Evolutionary conservation across 2,329 filamentous ascomycete genomes (phyloP).

Genomic region (Beauveria pseudobassiana): DNA sequence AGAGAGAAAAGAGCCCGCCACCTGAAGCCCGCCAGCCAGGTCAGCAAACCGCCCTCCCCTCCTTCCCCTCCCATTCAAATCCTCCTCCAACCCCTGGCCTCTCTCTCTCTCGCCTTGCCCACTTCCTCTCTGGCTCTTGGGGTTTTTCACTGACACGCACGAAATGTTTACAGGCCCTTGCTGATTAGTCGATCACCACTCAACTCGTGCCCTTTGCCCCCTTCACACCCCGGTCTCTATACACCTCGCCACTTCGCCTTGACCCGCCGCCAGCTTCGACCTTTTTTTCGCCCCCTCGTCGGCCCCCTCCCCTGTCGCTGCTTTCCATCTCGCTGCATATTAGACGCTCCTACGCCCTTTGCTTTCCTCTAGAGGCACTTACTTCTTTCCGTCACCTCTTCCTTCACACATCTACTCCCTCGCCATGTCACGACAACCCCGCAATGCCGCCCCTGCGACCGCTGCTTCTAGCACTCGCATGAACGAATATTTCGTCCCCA

Average conservation of each 20-base stretch:
- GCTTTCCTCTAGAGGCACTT: neutral
- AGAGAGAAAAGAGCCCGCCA: neutral
- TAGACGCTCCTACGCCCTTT: neutral
- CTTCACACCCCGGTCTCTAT: neutral
- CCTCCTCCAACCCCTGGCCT: neutral
- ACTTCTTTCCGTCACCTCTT: neutral
- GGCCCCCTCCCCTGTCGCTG: neutral
- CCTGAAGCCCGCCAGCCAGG: neutral
- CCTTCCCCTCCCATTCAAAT: neutral
- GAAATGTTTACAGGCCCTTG: neutral
- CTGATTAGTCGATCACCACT: conserved; percentile 1
- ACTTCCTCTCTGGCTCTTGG: neutral
- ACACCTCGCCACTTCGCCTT: conserved; percentile 1
- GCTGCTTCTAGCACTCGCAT: conserved; percentile 41
- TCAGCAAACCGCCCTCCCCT: neutral
- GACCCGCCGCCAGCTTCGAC: neutral
- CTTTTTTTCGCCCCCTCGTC: neutral
- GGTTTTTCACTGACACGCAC: neutral
- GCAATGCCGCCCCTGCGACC: conserved; percentile 28
- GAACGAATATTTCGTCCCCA: conserved; percentile 75
- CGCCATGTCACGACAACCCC: conserved; percentile 33
- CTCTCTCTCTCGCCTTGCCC: neutral
- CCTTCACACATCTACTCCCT: conserved; percentile 7
- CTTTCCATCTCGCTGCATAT: conserved; percentile 5
- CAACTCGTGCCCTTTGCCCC: neutral